Evolutionary conservation across 108 stramenopile species (phyloP), one percentile per base, ranked within the genome.

Genomic region (Schizochytrium sp.): DNA sequence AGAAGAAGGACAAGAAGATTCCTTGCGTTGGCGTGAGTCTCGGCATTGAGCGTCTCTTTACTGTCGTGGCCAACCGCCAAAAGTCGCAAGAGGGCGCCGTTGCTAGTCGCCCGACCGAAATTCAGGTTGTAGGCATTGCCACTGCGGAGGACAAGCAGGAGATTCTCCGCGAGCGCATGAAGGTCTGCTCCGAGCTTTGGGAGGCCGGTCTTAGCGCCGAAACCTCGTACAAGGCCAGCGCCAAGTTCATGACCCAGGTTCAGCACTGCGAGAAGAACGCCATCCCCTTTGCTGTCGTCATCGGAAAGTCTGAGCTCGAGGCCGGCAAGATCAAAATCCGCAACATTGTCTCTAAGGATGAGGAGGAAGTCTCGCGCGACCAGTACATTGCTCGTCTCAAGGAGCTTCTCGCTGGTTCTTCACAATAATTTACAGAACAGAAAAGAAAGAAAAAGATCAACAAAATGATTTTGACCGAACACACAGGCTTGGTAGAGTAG

Each of bases 11-110:
- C 29, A 93, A 94, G 87, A 91, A 95, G 47, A 96, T 95, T 16
- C 97, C 97, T 8, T 97, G 96, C 88, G 97, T 97, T 5, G 97
- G 97, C 47, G 96, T 97, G 19, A 94, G 93, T 88, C 95, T 97
- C 71, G 97, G 97, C 60, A 96, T 97, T 83, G 97, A 97, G 91
- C 95, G 97, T 60, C 95, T 97, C 4, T 95, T 97, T 87, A 95
- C 97, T 83, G 95, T 97, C 41, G 96, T 97, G 97, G 97, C 97
- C 90, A 91, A 89, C 72, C 92, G 92, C 57, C 91, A 5, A 59
- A 94, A 89, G 92, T 92, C 88, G 90, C 93, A 89, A 93, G 93
- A 29, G 91, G 95, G 44, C 92, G 87, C 92, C 5, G 92, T 93
- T 72, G 91, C 58, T 44, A 28, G 25, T 10, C 41, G 19, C 43